Conservation (phyloP, 2,329 filamentous ascomycete species). For the Colletotrichum spinosum region DNA sequence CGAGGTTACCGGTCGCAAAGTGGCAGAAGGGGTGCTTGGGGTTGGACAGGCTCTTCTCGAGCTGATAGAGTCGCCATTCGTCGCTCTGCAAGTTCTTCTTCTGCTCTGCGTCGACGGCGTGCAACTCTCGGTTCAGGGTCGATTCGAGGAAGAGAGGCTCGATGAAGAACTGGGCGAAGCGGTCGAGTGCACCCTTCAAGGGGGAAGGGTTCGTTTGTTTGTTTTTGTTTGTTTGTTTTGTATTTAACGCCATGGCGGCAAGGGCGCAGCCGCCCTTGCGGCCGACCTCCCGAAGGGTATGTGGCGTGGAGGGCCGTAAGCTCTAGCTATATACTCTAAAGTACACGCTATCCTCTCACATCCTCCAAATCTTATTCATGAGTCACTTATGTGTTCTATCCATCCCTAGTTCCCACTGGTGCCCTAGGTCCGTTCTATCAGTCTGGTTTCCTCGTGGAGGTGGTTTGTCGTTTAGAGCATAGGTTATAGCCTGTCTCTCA, state of each 20-base stretch:
- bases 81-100: conserved; percentile 98
- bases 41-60: conserved; percentile 88
- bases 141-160: conserved; percentile 86
- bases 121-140: conserved; percentile 87
- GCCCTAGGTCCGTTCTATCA: too few species aligned
- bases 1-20: conserved; percentile 90
- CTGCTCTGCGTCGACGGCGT: conserved; percentile 93
- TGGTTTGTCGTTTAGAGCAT: background rate
- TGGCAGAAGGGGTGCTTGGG: conserved; percentile 89
- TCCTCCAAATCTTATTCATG: too few species aligned
- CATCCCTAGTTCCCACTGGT: too few species aligned
- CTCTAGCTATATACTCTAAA: too few species aligned
- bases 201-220: conserved; percentile 62
- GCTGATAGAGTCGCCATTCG: conserved; percentile 87
- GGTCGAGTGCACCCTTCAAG: conserved; percentile 84
- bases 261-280: too few species aligned
- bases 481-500: background rate
- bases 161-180: conserved; percentile 95
- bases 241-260: too few species aligned
- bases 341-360: too few species aligned
- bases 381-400: too few species aligned
- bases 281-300: too few species aligned
- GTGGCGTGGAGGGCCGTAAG: too few species aligned
- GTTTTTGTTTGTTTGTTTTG: too few species aligned
- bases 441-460: too few species aligned